phyloP scores from a whole-genome alignment of 768 basidiomycete species.

The Pilatotrama ljubarskyi region DNA sequence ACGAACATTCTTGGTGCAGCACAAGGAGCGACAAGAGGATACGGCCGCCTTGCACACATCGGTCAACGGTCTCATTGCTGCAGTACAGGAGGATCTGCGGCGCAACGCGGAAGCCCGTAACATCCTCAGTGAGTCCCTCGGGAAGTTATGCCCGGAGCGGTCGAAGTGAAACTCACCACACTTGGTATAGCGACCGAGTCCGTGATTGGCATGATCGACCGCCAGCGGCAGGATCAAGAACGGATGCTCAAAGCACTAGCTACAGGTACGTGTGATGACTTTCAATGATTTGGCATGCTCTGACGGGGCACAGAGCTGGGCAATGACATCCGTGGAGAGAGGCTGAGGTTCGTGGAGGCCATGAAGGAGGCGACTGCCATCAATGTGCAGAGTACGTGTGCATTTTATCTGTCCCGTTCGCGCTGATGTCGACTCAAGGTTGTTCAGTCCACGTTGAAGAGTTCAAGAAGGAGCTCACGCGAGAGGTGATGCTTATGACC shows the following conservation, averaged over 20 bases:
- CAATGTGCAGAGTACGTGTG: conserved; percentile 66
- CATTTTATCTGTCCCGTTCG: not conserved
- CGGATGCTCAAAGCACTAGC: conserved; percentile 64
- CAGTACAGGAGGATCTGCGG: conserved; percentile 43
- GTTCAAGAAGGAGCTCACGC: conserved; percentile 77
- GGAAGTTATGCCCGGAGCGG: not conserved
- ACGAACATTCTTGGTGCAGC: conserved; percentile 36
- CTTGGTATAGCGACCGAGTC: conserved; percentile 51
- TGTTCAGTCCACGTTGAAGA: conserved; percentile 77
- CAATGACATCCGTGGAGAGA: conserved; percentile 82
- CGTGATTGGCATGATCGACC: conserved; percentile 61
- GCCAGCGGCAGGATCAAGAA: conserved; percentile 74
- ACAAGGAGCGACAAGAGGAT: conserved; percentile 32
- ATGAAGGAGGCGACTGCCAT: conserved; percentile 92
- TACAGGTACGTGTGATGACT: conserved; percentile 44
- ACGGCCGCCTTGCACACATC: conserved; percentile 35
- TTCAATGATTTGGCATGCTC: not conserved
- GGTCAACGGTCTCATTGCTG: conserved; percentile 39
- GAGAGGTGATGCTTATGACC: conserved; percentile 73
- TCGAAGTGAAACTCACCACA: not conserved
- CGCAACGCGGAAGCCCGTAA: conserved; percentile 42
- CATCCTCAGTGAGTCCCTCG: conserved; percentile 35
- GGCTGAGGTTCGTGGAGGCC: conserved; percentile 87
- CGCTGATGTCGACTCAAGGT: conserved; percentile 15
- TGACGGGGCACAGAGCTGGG: conserved; percentile 58